Conservation (phyloP, 148 eudicot species). For the Arbutus unedo region DNA sequence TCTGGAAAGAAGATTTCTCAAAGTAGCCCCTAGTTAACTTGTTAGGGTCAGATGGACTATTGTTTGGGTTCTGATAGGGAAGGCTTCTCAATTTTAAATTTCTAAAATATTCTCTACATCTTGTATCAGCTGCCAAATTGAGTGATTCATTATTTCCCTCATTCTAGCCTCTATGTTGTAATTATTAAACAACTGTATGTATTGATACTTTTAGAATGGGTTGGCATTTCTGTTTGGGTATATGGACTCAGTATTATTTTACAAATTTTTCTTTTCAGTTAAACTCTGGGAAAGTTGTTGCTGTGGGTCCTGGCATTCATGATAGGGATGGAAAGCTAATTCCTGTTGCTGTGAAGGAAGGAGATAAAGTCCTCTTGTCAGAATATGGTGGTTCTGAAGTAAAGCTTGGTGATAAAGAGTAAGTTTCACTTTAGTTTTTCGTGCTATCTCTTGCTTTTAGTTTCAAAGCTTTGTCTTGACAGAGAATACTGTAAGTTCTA, state of each 20-base stretch:
- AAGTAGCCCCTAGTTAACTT: not conserved
- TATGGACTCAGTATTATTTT: not conserved
- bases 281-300: constrained; percentile 75
- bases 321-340: constrained; percentile 50
- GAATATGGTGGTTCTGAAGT: constrained; percentile 81
- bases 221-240: not conserved
- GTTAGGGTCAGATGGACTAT: constrained; percentile 8
- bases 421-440: constrained; percentile 2
- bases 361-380: constrained; percentile 77
- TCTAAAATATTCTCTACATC: not conserved
- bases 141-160: not conserved
- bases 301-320: constrained; percentile 68
- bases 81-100: not conserved
- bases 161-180: not conserved
- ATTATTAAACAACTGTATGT: not conserved
- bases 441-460: not conserved
- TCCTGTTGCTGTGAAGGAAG: constrained; percentile 74
- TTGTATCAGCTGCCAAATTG: not conserved
- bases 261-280: constrained; percentile 31
- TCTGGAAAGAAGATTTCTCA: not conserved
- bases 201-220: not conserved
- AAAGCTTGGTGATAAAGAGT: constrained; percentile 86
- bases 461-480: not conserved
- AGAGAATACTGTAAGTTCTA: not conserved
- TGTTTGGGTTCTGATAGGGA: not conserved